Evolutionary conservation across 1,284 basidiomycete genomes (phyloP), one percentile per base, ranked within the genome.

Genomic region (Puccinia hordei): DNA sequence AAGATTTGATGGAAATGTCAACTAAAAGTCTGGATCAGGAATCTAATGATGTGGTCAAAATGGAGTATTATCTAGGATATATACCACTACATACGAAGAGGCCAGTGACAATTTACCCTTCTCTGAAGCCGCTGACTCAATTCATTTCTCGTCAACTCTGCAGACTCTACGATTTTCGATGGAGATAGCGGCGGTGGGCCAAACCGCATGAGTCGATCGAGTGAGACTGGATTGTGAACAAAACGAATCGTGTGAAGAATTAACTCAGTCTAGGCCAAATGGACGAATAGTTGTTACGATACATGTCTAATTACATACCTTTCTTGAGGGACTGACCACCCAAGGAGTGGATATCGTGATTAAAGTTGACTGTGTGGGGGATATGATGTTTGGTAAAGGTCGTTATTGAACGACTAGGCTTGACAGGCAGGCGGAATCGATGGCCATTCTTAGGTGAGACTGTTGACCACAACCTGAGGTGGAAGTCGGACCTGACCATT

Each of bases 21-120:
- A 99, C 85, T 99, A 98, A 87, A 17, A 33, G 24, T 15, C 15
- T 95, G 92, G 82, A 95, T 93, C 78, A 89, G 92, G 66, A 88
- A 96, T 82, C 98, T 98, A 88, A 89, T 96, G 83, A 99, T 99
- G 96, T 95, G 94, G 82, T 91, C 96, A 46, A 88, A 97, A 81
- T 81, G 87, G 53, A 38, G 2, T 5, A 75, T 24, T 35, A 63
- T 41, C 2, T 12, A 46, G 44, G 65, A 63, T 35, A 22, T 63
- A 10, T 35, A 17, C 4, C 65, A 66, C 15, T 55, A 46, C 33
- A 73, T 57, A 73, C 55, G 38, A 44, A 41, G 41, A 46, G 24
- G n/a, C 41, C 38, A 41, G 41, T 76, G 46, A 46, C 24, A 19
- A 71, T 68, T 55, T 78, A 78, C 76, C 55, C 66, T 55, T 53